Evolutionary conservation across 2,329 filamentous ascomycete genomes (phyloP), one percentile per base, ranked within the genome.

Genomic region (Claviceps spartinae): DNA sequence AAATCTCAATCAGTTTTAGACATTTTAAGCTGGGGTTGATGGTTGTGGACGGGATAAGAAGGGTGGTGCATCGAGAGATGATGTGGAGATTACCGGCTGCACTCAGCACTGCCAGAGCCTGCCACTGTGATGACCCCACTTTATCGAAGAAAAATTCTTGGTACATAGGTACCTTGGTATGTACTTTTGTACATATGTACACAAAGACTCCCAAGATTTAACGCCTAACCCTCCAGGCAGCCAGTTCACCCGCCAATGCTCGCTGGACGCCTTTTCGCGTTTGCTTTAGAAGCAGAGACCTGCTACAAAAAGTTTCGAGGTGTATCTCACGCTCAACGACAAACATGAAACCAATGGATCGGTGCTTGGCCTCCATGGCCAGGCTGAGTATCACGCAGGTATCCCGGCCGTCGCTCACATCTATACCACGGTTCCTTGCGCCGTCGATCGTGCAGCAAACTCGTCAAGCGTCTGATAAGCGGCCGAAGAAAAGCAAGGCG

Each of bases 311-410:
- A 30, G 47, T 48, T 48, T 48, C 37, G 13, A 20, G 53, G 53
- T 51, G 50, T 58, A 60, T 53, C 57, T 51, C 57, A 56, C 53
- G 54, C 55, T 50, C 55, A 50, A 48, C 60, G 48, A 26, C 26
- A 47, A 47, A 1, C 54, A 79, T 80, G 77, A 72, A 73, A 54
- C 68, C 74, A 60, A 70, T 72, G 60, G 72, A 71, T 57, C 72
- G 74, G 62, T 79, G 74, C 61, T 64, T 79, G 62, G 74, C 72
- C 69, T 75, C 75, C 2, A 63, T 79, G 71, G 74, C 75, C 59
- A 72, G 72, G 61, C 64, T 77, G 36, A 72, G 67, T 48, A 63
- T 79, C 22, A 61, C 69, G 18, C 61, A 72, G 38, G 58, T 69
- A 30, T 44, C 63, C 42, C 69, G 76, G 56, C 74, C 76, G 43